These are phyloP conservation scores for Arachis hypogaea DNA, from an alignment of 306 rosid species.

Conservation along the genomic window DNA sequence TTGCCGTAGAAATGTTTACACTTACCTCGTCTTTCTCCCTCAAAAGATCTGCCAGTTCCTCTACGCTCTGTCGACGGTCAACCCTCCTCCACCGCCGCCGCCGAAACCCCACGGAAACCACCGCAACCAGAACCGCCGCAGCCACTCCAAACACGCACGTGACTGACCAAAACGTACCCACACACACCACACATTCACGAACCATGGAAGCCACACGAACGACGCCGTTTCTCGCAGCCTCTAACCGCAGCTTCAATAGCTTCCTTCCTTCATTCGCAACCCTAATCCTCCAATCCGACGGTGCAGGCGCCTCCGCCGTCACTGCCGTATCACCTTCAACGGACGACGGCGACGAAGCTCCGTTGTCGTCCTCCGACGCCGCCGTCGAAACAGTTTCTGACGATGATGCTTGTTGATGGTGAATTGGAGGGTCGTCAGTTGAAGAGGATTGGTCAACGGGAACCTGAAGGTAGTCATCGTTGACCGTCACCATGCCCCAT, in stretches of 20 bases:
- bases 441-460: conserved; percentile 28
- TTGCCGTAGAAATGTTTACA: neutral
- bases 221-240: conserved; percentile 40
- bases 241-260: conserved; percentile 41
- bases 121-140: conserved; percentile 30
- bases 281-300: conserved; percentile 28
- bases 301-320: neutral
- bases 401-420: neutral
- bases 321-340: neutral
- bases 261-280: conserved; percentile 39
- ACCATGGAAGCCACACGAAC: conserved; percentile 34
- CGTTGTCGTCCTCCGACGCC: conserved; percentile 5
- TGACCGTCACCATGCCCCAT: conserved; percentile 25
- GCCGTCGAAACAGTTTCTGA: conserved; percentile 8
- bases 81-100: conserved; percentile 38
- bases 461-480: conserved; percentile 29
- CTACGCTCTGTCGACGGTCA: conserved; percentile 24
- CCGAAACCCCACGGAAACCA: conserved; percentile 34
- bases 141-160: conserved; percentile 43
- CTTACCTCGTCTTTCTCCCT: conserved; percentile 69
- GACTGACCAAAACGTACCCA: conserved; percentile 51
- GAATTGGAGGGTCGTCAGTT: conserved; percentile 2
- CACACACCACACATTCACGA: conserved; percentile 23
- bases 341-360: conserved; percentile 18
- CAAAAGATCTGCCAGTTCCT: conserved; percentile 40